phyloP scores from a whole-genome alignment of 2,329 filamentous ascomycete species.

The Trichoderma sp. region DNA sequence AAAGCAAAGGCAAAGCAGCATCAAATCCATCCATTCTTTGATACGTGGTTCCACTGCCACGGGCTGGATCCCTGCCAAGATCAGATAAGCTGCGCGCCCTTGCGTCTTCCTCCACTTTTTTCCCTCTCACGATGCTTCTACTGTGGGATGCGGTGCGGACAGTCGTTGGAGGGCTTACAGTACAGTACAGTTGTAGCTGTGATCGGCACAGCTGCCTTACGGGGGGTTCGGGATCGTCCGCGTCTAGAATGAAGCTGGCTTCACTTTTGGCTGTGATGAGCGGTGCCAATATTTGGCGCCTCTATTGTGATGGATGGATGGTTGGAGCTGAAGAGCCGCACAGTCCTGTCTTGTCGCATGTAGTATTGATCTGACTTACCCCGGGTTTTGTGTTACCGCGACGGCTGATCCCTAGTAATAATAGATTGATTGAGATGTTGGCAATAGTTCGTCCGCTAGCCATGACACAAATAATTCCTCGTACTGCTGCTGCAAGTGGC shows the following conservation, averaged over 20 bases:
- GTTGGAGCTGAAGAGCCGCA: neutral
- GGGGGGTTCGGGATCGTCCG: neutral
- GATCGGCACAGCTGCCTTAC: neutral
- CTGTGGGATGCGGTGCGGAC: too few relatives aligned
- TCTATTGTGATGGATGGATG: neutral
- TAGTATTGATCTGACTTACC: neutral
- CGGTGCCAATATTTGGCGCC: neutral
- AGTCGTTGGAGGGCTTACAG: too few relatives aligned
- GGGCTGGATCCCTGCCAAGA: constrained; percentile 2
- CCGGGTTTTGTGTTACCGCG: neutral
- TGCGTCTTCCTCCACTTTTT: constrained; percentile 13
- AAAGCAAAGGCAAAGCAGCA: neutral
- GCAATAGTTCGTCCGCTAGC: neutral
- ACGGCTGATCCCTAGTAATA: neutral
- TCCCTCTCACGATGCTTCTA: neutral
- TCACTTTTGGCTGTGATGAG: neutral
- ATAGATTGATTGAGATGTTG: neutral
- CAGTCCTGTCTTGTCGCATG: too few relatives aligned
- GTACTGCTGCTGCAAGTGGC: too few relatives aligned
- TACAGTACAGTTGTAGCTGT: too few relatives aligned
- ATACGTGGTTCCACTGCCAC: constrained; percentile 3
- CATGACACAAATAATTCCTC: too few relatives aligned
- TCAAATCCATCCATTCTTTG: neutral
- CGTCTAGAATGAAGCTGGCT: neutral
- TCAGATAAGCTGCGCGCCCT: constrained; percentile 14